Evolutionary conservation across 768 basidiomycete genomes (phyloP), one percentile per base, ranked within the genome.

Genomic region (Psilocybe cyanescens): DNA sequence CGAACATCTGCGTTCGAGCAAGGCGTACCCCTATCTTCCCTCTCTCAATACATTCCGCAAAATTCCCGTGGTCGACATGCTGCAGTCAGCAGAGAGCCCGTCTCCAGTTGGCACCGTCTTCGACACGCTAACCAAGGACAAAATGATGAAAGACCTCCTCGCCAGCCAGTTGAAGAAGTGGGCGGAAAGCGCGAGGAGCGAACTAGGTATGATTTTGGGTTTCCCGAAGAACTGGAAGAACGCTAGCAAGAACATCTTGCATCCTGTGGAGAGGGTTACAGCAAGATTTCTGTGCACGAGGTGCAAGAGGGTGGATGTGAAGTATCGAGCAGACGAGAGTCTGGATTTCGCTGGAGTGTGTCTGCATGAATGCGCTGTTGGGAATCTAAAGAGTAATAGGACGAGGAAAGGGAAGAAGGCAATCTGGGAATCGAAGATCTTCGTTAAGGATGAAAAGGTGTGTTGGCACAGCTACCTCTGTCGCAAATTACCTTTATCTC

Each of bases 371-470:
- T 92, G 90, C 68, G n/a, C 53, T 47, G 71, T 60, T 39, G 61
- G 67, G 8, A 59, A 59, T 49, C 68, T 63, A 50, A 75, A 75
- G 63, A 70, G 68, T 19, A 70, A 33, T 58, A 71, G 60, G 67
- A 59, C 59, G 62, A 66, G 63, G 37, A 69, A 56, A 55, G 62
- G 53, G 61, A 70, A 68, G 48, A 74, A 57, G 12, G 65, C 58
- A 11, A 53, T 70, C 3, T 91, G 88, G 88, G 75, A 67, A 29
- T 77, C 83, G 0, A 72, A 76, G 2, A 70, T 79, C 12, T 92
- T 92, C 61, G 74, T 77, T n/a, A 83, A 78, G 57, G 89, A 91
- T 68, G 76, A 77, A 14, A 84, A 82, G 80, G 90, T 85, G 60
- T 11, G 68, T 41, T n/a, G 19, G 7, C 30, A 14, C 30, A 30